Conservation (phyloP, 768 basidiomycete species). For the Phlebiopsis flavidoalba region DNA sequence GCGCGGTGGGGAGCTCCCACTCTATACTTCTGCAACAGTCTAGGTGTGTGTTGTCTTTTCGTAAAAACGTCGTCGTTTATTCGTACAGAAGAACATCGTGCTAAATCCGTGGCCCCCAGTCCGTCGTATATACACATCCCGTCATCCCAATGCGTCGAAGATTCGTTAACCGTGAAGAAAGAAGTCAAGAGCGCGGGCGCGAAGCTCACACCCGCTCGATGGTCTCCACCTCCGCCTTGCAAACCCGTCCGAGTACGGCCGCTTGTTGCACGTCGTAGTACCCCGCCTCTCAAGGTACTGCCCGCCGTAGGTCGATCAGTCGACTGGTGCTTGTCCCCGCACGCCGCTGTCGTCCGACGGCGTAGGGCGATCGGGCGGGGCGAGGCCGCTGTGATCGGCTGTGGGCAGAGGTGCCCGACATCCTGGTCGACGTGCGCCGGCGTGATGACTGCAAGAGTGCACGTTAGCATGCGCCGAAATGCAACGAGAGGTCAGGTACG, state of each 20-base stretch:
- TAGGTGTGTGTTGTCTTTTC: too few relatives aligned
- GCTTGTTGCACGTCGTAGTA: too few relatives aligned
- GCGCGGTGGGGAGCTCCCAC: too few relatives aligned
- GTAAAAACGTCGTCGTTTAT: too few relatives aligned
- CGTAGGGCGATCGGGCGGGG: not conserved
- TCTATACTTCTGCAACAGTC: too few relatives aligned
- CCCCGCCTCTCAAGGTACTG: not conserved
- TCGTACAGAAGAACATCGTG: too few relatives aligned
- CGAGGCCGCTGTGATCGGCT: slow-evolving; percentile 17
- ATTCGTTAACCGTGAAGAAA: not conserved
- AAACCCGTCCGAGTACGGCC: not conserved
- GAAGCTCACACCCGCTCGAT: not conserved
- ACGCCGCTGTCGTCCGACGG: not conserved
- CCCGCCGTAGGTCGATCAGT: not conserved
- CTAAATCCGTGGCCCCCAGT: too few relatives aligned
- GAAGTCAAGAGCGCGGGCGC: not conserved
- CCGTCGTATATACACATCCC: too few relatives aligned
- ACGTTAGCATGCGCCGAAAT: not conserved
- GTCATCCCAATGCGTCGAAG: not conserved
- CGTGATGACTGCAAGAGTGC: slow-evolving; percentile 15
- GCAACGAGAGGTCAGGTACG: slow-evolving; percentile 8
- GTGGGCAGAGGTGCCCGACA: slow-evolving; percentile 19
- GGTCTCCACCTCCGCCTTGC: slow-evolving; percentile 2
- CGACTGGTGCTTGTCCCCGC: not conserved
- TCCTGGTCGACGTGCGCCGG: slow-evolving; percentile 14